Evolutionary conservation across 2,329 filamentous ascomycete species (phyloP).

Genomic region (Pleochaeta shiraiana): DNA sequence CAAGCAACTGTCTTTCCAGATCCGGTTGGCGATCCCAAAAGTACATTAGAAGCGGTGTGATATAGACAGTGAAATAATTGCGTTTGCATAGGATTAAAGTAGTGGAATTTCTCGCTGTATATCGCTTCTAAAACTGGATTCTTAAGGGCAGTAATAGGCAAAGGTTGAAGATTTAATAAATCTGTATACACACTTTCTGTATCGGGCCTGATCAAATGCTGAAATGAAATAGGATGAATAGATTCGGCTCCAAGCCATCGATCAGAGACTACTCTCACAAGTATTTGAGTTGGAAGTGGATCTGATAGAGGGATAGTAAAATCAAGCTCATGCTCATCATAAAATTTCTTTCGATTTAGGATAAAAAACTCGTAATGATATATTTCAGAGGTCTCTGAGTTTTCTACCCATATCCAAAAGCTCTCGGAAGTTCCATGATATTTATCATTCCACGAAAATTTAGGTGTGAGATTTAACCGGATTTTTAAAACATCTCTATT

Average conservation of each 20-base stretch:
- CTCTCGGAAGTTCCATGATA: conserved; percentile 88
- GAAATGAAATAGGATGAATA: conserved; percentile 86
- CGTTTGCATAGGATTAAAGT: conserved; percentile 98
- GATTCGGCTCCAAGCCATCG: conserved; percentile 94
- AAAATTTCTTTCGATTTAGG: conserved; percentile 66
- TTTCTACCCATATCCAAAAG: conserved; percentile 98
- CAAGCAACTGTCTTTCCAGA: conserved; percentile 95
- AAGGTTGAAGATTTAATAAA: conserved; percentile 70
- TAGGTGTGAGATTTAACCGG: conserved; percentile 62
- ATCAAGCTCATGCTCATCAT: conserved; percentile 93
- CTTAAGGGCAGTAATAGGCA: conserved; percentile 70
- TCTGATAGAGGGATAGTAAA: conserved; percentile 94
- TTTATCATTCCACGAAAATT: conserved; percentile 88
- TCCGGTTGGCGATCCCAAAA: conserved; percentile 87
- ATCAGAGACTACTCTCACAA: conserved; percentile 85
- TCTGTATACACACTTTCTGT: conserved; percentile 97
- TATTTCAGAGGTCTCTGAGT: conserved; percentile 92
- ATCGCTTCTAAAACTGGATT: conserved; percentile 74
- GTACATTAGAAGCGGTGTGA: conserved; percentile 74
- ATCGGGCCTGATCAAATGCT: conserved; percentile 91
- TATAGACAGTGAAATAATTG: conserved; percentile 97
- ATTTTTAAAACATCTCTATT: conserved; percentile 93
- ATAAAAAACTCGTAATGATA: conserved; percentile 98
- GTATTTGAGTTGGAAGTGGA: conserved; percentile 85
- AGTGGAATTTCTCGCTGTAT: conserved; percentile 75